Evolutionary conservation across 306 rosid genomes (phyloP).

Genomic region (Sechiopsis laciniata): DNA sequence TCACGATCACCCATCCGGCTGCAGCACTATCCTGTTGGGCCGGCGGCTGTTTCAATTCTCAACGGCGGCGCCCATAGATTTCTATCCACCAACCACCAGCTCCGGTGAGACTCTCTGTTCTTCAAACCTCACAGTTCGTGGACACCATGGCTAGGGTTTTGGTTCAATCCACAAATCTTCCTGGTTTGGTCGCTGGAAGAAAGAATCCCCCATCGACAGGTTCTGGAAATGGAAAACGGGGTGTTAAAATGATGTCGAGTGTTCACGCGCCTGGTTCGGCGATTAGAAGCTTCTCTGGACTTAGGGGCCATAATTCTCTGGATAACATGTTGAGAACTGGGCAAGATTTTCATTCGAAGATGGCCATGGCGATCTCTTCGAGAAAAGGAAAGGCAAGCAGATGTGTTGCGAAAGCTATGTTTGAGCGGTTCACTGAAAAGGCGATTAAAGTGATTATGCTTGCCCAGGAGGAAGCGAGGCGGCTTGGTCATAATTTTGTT

Average conservation of each 20-base stretch:
- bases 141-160: conserved; percentile 69
- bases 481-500: conserved; percentile 96
- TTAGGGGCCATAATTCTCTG: conserved; percentile 53
- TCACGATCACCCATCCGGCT: conserved; percentile 10
- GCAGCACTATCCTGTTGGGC: neutral
- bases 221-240: conserved; percentile 45
- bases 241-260: conserved; percentile 50
- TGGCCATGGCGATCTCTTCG: conserved; percentile 43
- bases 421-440: conserved; percentile 95
- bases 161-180: conserved; percentile 71
- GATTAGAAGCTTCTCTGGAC: conserved; percentile 59
- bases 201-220: conserved; percentile 46
- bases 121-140: neutral
- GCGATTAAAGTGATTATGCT: conserved; percentile 96
- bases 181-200: conserved; percentile 42
- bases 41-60: neutral
- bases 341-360: conserved; percentile 51
- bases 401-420: conserved; percentile 77
- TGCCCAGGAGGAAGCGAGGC: conserved; percentile 97
- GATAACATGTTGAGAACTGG: conserved; percentile 52
- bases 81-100: neutral
- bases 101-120: neutral
- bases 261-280: conserved; percentile 41
- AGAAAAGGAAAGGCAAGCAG: conserved; percentile 50
- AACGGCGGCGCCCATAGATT: no score